Conservation (phyloP, 768 basidiomycete genomes). For the Lactarius pseudohatsudake region DNA sequence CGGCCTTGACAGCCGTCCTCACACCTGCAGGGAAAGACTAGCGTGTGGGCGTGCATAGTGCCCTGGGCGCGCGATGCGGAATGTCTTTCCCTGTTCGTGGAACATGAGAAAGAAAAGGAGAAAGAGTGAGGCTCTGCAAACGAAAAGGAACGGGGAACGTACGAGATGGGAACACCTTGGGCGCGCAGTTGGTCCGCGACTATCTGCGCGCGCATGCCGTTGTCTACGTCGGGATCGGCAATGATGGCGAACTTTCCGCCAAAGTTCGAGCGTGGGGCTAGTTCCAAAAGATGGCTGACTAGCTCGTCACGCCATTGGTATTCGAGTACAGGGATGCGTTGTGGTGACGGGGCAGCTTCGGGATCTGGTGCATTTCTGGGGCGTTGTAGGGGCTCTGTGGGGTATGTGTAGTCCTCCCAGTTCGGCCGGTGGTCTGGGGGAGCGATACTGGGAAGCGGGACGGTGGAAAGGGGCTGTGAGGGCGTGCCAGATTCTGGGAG, state of each 20-base stretch:
- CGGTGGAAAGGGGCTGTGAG: not conserved
- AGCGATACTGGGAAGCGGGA: not conserved
- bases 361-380: not conserved
- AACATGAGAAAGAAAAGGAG: not conserved
- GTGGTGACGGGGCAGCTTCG: not conserved
- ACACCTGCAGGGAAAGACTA: not conserved
- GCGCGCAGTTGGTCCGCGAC: conserved; percentile 6
- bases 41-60: not conserved
- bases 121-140: not conserved
- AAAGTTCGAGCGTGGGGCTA: conserved; percentile 11
- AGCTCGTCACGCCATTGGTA: conserved; percentile 17
- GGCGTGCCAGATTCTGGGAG: not conserved
- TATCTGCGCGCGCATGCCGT: not conserved
- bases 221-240: conserved; percentile 8
- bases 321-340: not conserved
- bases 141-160: not conserved
- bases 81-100: not conserved
- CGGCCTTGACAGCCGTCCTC: not conserved
- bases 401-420: not conserved
- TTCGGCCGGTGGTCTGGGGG: not conserved
- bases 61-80: not conserved
- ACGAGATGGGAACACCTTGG: conserved; percentile 7
- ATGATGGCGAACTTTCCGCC: conserved; percentile 21
- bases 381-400: not conserved
- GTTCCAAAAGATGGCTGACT: not conserved